Evolutionary conservation across 2,329 filamentous ascomycete genomes (phyloP).

Genomic region (Lachnellula cervina): DNA sequence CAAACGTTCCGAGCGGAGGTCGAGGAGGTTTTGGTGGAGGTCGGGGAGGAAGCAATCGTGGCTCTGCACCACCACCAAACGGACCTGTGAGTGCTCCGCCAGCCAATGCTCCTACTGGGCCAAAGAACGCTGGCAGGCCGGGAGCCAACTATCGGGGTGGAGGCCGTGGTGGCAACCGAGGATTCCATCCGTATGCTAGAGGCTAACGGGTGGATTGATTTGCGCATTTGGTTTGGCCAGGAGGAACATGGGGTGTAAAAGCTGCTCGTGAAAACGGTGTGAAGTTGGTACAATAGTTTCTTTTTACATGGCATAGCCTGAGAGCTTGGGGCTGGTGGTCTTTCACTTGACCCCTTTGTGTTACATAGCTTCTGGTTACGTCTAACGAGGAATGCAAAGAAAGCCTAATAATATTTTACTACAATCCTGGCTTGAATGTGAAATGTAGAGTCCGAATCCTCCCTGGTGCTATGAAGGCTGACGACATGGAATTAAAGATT

Average conservation of each 20-base stretch:
- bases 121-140: constrained; percentile 88
- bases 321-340: neutral
- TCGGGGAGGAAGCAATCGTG: constrained; percentile 27
- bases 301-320: neutral
- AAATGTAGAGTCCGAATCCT: too few relatives aligned
- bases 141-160: constrained; percentile 93
- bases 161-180: constrained; percentile 68
- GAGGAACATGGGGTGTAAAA: neutral
- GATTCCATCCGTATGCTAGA: constrained; percentile 71
- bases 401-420: neutral
- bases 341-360: neutral
- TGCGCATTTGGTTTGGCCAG: neutral
- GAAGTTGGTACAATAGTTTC: neutral
- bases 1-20: constrained; percentile 45
- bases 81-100: constrained; percentile 53
- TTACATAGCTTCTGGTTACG: neutral
- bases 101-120: constrained; percentile 85
- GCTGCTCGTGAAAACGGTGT: neutral
- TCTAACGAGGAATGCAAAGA: neutral
- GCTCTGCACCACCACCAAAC: constrained; percentile 31
- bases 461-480: too few relatives aligned
- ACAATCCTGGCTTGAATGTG: too few relatives aligned
- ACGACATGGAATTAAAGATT: too few relatives aligned
- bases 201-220: constrained; percentile 9
- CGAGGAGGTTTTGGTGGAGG: constrained; percentile 22